These are phyloP conservation scores for Fraxinus quadrangulata DNA, from an alignment of 257 asterid genomes.

Conservation along the genomic window DNA sequence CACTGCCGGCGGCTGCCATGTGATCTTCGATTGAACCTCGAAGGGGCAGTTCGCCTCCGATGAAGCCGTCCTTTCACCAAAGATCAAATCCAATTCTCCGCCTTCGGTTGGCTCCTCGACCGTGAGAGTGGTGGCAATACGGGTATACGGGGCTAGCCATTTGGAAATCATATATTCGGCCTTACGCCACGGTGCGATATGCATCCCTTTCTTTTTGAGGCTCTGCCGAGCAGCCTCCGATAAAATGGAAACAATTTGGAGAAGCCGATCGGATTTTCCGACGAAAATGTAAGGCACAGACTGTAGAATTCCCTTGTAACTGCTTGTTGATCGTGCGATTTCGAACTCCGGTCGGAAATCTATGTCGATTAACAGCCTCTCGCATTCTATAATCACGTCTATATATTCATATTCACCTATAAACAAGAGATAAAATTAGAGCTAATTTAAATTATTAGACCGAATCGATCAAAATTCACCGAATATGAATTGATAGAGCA, in stretches of 20 bases:
- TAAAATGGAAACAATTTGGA: conserved; percentile 62
- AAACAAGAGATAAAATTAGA: background rate
- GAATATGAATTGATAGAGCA: background rate
- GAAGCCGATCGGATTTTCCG: conserved; percentile 79
- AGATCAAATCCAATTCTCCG: conserved; percentile 61
- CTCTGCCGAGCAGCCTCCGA: conserved; percentile 79
- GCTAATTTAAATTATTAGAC: background rate
- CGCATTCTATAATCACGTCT: conserved; percentile 68
- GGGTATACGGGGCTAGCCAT: conserved; percentile 74
- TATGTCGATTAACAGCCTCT: conserved; percentile 70
- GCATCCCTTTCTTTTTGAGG: conserved; percentile 94
- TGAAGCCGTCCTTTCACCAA: conserved; percentile 39
- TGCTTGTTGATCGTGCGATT: conserved; percentile 79
- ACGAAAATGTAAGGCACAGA: conserved; percentile 73
- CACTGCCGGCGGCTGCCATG: conserved; percentile 75
- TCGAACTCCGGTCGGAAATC: conserved; percentile 95
- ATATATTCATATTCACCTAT: conserved; percentile 85
- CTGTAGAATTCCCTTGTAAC: conserved; percentile 62
- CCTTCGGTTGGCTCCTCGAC: conserved; percentile 5
- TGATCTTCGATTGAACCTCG: conserved; percentile 15
- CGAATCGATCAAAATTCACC: background rate
- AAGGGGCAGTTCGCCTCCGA: conserved; percentile 30
- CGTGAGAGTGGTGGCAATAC: conserved; percentile 35
- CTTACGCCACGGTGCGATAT: conserved; percentile 93
- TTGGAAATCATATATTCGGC: conserved; percentile 72